These are phyloP conservation scores for Bocquillonia castaneifolia DNA, from an alignment of 441 rosid species.

Conservation along the genomic window DNA sequence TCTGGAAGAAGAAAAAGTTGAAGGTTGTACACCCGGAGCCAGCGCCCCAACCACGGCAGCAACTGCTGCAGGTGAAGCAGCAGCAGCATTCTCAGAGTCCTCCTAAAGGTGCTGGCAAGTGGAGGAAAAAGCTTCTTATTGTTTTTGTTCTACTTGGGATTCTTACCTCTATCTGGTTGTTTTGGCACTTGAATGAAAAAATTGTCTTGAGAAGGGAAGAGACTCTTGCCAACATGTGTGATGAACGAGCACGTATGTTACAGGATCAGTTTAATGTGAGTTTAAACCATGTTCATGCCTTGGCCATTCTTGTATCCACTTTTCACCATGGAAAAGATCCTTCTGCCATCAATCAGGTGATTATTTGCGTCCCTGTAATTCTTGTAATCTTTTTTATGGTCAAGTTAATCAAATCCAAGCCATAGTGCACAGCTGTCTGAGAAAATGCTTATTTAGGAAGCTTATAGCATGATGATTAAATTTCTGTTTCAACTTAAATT, in stretches of 20 bases:
- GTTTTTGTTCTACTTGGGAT: slow-evolving; percentile 54
- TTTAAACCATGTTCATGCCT: slow-evolving; percentile 93
- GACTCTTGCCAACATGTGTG: slow-evolving; percentile 89
- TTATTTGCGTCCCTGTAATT: slow-evolving; percentile 17
- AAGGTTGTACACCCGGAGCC: slow-evolving; percentile 33
- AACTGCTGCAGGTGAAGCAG: slow-evolving; percentile 46
- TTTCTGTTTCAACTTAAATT: background rate
- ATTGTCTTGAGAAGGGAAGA: slow-evolving; percentile 47
- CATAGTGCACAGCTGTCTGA: background rate
- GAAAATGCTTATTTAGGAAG: background rate
- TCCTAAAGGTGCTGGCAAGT: slow-evolving; percentile 57
- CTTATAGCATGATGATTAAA: slow-evolving; percentile 1
- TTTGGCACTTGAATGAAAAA: slow-evolving; percentile 43
- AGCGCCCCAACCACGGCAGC: slow-evolving; percentile 38
- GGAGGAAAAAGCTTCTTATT: slow-evolving; percentile 69
- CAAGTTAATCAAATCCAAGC: background rate
- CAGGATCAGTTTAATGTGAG: slow-evolving; percentile 99
- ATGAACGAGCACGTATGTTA: slow-evolving; percentile 90
- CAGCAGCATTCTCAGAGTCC: slow-evolving; percentile 44
- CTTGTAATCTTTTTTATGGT: background rate
- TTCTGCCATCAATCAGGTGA: slow-evolving; percentile 94
- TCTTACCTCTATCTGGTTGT: slow-evolving; percentile 57
- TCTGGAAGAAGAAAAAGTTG: slow-evolving; percentile 31
- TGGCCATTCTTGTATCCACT: slow-evolving; percentile 93
- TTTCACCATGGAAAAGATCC: slow-evolving; percentile 96